Evolutionary conservation across 441 rosid species (phyloP).

Genomic region (Pelargonium citronellum): DNA sequence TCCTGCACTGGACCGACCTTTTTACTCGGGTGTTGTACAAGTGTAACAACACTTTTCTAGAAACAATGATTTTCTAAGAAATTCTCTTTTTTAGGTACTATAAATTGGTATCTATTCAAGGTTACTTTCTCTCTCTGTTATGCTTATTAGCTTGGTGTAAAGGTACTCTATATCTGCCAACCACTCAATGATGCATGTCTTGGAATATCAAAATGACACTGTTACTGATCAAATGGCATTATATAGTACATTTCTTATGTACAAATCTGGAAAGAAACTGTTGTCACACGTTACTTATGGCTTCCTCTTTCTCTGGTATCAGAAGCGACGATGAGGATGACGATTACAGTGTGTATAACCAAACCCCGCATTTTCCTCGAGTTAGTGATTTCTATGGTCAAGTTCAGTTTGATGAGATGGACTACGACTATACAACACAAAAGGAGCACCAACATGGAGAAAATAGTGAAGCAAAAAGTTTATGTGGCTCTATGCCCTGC

Average conservation of each 20-base stretch:
- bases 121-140: background rate
- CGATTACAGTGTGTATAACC: background rate
- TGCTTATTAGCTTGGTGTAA: too few species aligned
- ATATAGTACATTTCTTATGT: background rate
- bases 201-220: background rate
- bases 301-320: constrained; percentile 3
- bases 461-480: background rate
- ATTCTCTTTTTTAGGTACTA: background rate
- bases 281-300: background rate
- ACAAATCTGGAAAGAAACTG: background rate
- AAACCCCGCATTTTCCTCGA: constrained; percentile 1
- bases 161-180: background rate
- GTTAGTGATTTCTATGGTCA: constrained; percentile 3
- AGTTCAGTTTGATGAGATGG: constrained; percentile 7
- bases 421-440: background rate
- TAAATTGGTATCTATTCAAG: background rate
- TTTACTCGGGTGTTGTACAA: background rate
- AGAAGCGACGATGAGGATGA: constrained; percentile 10
- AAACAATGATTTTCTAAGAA: background rate
- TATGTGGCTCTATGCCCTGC: constrained; percentile 16
- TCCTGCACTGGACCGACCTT: too few species aligned
- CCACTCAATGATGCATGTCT: background rate
- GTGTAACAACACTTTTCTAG: background rate
- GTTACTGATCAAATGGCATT: background rate
- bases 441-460: constrained; percentile 3